Conservation (phyloP, 108 stramenopile species). For the Fragilaria radians region DNA sequence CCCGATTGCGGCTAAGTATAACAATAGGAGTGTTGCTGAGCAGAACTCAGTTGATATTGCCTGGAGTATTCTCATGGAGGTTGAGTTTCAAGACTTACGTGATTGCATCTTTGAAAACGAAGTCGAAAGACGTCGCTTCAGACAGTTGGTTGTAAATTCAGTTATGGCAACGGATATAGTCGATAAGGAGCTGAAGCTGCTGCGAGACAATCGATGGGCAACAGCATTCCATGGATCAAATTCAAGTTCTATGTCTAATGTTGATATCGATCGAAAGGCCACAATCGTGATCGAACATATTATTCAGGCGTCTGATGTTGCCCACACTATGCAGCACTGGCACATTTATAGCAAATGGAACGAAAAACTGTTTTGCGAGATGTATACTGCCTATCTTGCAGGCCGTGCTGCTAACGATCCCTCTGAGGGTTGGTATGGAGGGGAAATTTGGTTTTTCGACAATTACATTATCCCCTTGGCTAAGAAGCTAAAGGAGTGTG, state of each 20-base stretch:
- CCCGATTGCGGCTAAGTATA: constrained; percentile 8
- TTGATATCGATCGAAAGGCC: constrained; percentile 5
- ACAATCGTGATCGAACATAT: constrained; percentile 25
- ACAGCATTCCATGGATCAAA: constrained; percentile 19
- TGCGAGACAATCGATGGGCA: constrained; percentile 14
- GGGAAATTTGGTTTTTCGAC: constrained; percentile 24
- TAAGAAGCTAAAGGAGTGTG: constrained; percentile 22
- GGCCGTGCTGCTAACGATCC: constrained; percentile 14
- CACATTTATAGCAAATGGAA: constrained; percentile 27
- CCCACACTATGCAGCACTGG: constrained; percentile 29
- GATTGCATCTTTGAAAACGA: constrained; percentile 8
- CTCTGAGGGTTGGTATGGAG: constrained; percentile 15
- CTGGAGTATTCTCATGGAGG: constrained; percentile 16
- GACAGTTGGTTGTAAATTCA: constrained; percentile 15
- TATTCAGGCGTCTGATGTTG: constrained; percentile 26
- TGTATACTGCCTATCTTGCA: constrained; percentile 12
- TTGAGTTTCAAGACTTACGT: constrained; percentile 8
- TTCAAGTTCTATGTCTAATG: background rate
- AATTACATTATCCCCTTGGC: constrained; percentile 25
- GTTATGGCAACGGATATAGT: constrained; percentile 26
- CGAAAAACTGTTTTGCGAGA: constrained; percentile 18
- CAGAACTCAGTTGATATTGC: constrained; percentile 19
- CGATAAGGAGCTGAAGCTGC: constrained; percentile 11
- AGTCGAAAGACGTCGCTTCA: constrained; percentile 8
- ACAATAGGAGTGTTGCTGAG: constrained; percentile 24